phyloP scores from a whole-genome alignment of 495 filamentous ascomycete species.

The Xylaria palmicola region DNA sequence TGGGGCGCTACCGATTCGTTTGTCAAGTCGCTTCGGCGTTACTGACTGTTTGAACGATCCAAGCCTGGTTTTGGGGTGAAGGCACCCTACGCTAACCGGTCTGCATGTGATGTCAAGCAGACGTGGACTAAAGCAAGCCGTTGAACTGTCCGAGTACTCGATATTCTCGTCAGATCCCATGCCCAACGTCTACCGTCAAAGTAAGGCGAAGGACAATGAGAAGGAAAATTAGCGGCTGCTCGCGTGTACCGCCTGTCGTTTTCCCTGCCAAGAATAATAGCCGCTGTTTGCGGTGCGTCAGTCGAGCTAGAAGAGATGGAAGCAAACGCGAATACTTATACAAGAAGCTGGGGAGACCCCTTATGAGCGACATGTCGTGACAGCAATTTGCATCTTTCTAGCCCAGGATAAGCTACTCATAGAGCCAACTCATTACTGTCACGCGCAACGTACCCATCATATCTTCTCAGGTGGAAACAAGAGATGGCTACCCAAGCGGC shows the following conservation, averaged over 20 bases:
- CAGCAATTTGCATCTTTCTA: neutral
- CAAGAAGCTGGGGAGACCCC: neutral
- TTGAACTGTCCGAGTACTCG: neutral
- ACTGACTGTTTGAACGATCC: neutral
- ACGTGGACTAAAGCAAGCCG: neutral
- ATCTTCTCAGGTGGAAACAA: neutral
- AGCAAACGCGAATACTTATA: neutral
- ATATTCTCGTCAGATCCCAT: neutral
- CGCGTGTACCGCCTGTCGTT: neutral
- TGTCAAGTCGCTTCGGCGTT: neutral
- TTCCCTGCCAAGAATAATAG: neutral
- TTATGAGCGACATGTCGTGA: neutral
- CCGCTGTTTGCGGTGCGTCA: slow-evolving; percentile 7
- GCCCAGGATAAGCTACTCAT: neutral
- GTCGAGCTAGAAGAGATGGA: neutral
- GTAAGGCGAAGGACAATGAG: neutral
- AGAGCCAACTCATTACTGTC: neutral
- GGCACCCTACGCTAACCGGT: neutral
- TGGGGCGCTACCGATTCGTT: slow-evolving; percentile 9
- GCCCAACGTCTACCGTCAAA: neutral
- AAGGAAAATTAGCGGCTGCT: neutral
- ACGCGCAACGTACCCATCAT: neutral
- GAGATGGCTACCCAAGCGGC: neutral
- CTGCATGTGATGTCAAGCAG: neutral
- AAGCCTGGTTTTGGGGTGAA: neutral